A percentile compares a stretch with the other conserved stretches of the same genome.
Conservation (phyloP, 1,284 basidiomycete genomes). For the Pascua guehoae region DNA sequence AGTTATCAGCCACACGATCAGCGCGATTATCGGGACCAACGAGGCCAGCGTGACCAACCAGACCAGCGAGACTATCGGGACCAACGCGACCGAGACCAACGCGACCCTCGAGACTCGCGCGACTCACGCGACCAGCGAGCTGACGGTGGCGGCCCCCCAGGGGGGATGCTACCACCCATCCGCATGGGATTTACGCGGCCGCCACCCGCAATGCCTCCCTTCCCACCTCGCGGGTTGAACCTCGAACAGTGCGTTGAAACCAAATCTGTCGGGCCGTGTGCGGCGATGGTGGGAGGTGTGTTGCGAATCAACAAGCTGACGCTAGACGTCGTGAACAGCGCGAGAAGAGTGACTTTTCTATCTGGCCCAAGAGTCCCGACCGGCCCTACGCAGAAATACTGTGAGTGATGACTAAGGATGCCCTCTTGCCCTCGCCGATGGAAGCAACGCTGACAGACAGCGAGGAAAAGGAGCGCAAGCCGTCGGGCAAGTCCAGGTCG, state of each 20-base stretch:
- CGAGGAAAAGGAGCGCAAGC: constrained; percentile 9
- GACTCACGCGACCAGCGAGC: too few species aligned
- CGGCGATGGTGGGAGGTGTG: neutral
- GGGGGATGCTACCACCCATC: too few species aligned
- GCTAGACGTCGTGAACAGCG: constrained; percentile 71
- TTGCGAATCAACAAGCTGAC: neutral
- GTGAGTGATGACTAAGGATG: neutral
- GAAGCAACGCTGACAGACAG: neutral
- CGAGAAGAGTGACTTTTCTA: constrained; percentile 59
- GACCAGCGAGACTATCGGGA: too few species aligned
- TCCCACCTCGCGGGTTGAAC: neutral
- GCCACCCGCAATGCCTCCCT: too few species aligned
- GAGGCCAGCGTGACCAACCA: too few species aligned
- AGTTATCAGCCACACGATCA: too few species aligned
- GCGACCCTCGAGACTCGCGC: too few species aligned
- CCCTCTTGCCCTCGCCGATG: too few species aligned
- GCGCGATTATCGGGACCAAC: too few species aligned
- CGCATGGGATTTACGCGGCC: too few species aligned
- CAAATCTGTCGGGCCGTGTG: neutral
- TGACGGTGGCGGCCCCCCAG: too few species aligned
- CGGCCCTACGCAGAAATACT: constrained; percentile 33
- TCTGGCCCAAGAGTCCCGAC: constrained; percentile 85
- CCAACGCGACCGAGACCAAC: too few species aligned
- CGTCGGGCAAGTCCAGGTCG: constrained; percentile 12
- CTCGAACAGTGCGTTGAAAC: constrained; percentile 8